Evolutionary conservation across 805 yeast species (phyloP), one percentile per base, ranked within the genome.

Genomic region (Ogataea philodendri): DNA sequence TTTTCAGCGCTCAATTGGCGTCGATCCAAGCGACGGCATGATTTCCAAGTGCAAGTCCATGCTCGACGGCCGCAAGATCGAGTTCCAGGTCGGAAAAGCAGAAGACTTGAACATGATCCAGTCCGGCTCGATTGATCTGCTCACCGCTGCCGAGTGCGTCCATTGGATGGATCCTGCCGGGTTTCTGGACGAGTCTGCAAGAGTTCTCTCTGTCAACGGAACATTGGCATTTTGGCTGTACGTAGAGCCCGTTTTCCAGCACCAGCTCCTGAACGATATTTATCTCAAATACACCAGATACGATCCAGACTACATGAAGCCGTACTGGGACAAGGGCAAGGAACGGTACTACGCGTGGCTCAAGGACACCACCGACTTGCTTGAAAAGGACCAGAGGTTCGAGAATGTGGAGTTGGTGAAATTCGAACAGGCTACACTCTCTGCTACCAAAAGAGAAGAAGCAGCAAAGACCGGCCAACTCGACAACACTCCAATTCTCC

Each of bases 141-240:
- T 87, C 11, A 77, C 88, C 2, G 83, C 78, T 7, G 93, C 88
- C 1, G 88, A 86, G 54, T 81, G 87, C 35, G 73, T 72, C 15
- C 95, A 86, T 58, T 86, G 95, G 94, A 72, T 84, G 46, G 69
- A 81, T 37, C 80, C 74, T 4, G 16, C 14, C 3, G 26, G 30
- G 14, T 50, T 50, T 33, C 14, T 50, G 3, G 49, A 57, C 5
- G 76, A 74, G 41, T 66, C 74, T 2, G 59, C 63, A 14, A 50
- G 74, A 5, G 62, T 76, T 9, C 63, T 86, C 41, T 72, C 70
- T 33, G 69, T 74, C 5, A 32, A 37, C 16, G 95, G 93, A 2
- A 80, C 88, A 0, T 52, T 87, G 30, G 84, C 88, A 0, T 72
- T 74, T 42, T 85, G 89, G 88, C 76, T 84, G 11, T 86, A 86